phyloP scores from a whole-genome alignment of 1,139 yeast species.

The Diutina catenulata region DNA sequence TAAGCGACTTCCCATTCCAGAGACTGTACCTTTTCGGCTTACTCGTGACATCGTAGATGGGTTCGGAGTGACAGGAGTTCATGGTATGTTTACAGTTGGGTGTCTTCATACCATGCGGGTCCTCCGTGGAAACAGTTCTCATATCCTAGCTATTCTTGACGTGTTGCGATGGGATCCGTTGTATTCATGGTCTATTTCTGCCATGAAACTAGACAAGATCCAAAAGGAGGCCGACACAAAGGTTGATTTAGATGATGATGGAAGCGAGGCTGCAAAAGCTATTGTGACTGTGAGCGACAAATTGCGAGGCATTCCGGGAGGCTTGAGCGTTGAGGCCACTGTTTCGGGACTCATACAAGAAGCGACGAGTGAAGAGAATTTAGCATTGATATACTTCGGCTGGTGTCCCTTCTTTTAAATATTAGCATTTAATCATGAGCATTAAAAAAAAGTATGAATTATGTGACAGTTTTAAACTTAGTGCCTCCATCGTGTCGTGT shows the following conservation, averaged over 20 bases:
- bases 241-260: constrained; percentile 31
- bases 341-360: constrained; percentile 72
- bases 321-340: constrained; percentile 71
- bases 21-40: constrained; percentile 83
- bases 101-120: constrained; percentile 69
- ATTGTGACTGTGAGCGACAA: constrained; percentile 63
- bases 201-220: constrained; percentile 44
- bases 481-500: too few species aligned
- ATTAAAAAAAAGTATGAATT: too few species aligned
- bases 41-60: constrained; percentile 91
- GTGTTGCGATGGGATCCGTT: constrained; percentile 88
- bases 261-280: constrained; percentile 74
- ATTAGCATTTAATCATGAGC: too few species aligned
- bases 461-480: too few species aligned
- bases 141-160: constrained; percentile 71
- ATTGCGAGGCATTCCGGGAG: constrained; percentile 36
- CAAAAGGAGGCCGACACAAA: constrained; percentile 17
- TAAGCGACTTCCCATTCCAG: constrained; percentile 72
- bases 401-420: constrained; percentile 53
- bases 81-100: constrained; percentile 61
- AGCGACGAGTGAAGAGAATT: constrained; percentile 56
- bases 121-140: constrained; percentile 51
- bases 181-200: constrained; percentile 81
- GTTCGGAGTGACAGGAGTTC: constrained; percentile 71
- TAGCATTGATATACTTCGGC: constrained; percentile 73